Evolutionary conservation across 208 protist species (phyloP), one percentile per base, ranked within the genome.

Genomic region (Trypanosoma theileri): DNA sequence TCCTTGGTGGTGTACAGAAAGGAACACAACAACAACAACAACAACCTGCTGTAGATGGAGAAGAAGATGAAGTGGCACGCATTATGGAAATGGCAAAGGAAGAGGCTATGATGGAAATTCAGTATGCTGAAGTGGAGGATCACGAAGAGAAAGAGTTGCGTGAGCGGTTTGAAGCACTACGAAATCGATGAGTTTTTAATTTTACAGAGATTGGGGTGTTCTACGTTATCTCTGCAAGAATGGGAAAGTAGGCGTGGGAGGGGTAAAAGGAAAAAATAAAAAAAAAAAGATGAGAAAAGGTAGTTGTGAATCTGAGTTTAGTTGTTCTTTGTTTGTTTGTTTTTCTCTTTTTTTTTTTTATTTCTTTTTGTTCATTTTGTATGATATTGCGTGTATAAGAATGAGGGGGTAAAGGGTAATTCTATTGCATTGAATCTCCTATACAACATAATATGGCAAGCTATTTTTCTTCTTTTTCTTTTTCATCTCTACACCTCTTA

Each of bases 91-190:
- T 75, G 24, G 77, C 77, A 41, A 69, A 73, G 41, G 86, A 92
- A 12, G 71, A 79, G 53, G 75, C 76, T n/a, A 28, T 84, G 60
- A 46, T 88, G 60, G 77, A 88, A 44, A 55, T 80, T 44, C 75
- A 82, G 48, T 80, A 84, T 51, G 70, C 80, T 19, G 75, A 88
- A 24, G 52, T 66, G 19, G 76, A 76, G n/a, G 75, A 79, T 19
- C 55, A 73, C 24, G 82, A 89, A 53, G 77, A 90, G 59, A 58
- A 54, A n/a, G 63, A 84, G 42, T 73, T 92, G 41, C 71, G 63
- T 50, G 71, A 66, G 24, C 79, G 84, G 24, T 56, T 90, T 42
- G 75, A 83, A 40, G 85, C 85, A 31, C 65, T 91, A 55, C 73
- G 70, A 22, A 58, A 55, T 1, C 48, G 28, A 8, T 77, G 74